A percentile compares a stretch with the other conserved stretches of the same genome.
phyloP scores from a whole-genome alignment of 2,329 filamentous ascomycete genomes.

The Hymenoscyphus infarciens region DNA sequence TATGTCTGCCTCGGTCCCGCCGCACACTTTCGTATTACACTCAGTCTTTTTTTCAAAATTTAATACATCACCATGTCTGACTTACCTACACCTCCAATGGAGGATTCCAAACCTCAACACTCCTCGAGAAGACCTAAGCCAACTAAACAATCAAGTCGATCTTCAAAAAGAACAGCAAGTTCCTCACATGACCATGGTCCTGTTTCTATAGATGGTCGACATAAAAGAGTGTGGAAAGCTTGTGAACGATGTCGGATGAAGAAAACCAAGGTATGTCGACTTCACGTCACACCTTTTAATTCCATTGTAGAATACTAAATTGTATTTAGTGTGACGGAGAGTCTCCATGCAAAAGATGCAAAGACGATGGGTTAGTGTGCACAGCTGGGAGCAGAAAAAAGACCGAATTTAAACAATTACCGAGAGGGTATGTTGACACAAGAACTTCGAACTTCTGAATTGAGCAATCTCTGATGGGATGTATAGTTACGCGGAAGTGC shows the following conservation, averaged over 20 bases:
- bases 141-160: constrained; percentile 24
- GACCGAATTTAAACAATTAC: constrained; percentile 66
- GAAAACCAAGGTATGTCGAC: constrained; percentile 57
- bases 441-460: neutral
- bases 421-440: constrained; percentile 49
- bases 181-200: constrained; percentile 35
- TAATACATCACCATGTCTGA: constrained; percentile 14
- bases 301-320: constrained; percentile 13
- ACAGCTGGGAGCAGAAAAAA: constrained; percentile 62
- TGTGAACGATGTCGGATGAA: constrained; percentile 66
- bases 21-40: neutral
- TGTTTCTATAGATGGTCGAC: constrained; percentile 49
- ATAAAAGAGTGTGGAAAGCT: constrained; percentile 65
- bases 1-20: constrained; percentile 11
- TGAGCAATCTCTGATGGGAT: constrained; percentile 15
- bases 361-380: constrained; percentile 62
- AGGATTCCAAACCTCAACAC: constrained; percentile 21
- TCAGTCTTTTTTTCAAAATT: neutral
- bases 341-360: constrained; percentile 64
- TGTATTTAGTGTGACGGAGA: constrained; percentile 57
- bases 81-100: constrained; percentile 25
- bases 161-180: constrained; percentile 22
- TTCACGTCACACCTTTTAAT: neutral
- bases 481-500: constrained; percentile 57
- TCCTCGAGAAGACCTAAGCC: constrained; percentile 21